Evolutionary conservation across 78 protist genomes (phyloP).

Genomic region (Dictyostelium capitatum): DNA sequence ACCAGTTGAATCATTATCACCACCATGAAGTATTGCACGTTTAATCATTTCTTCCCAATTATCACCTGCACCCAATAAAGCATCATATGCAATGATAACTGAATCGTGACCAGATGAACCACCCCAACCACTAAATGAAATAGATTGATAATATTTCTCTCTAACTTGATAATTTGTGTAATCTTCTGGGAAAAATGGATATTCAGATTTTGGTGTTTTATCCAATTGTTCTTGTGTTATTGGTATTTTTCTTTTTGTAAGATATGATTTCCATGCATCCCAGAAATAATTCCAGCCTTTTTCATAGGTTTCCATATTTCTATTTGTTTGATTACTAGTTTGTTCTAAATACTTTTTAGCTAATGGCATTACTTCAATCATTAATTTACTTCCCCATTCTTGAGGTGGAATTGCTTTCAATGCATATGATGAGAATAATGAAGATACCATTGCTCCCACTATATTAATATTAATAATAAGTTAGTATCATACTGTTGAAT

Average conservation of each 20-base stretch:
- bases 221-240: neutral
- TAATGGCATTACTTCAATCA: constrained; percentile 60
- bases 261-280: constrained; percentile 60
- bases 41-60: constrained; percentile 66
- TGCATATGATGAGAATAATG: constrained; percentile 88
- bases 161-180: constrained; percentile 57
- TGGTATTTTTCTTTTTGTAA: constrained; percentile 60
- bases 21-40: constrained; percentile 85
- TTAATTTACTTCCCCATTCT: constrained; percentile 33
- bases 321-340: constrained; percentile 25
- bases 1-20: constrained; percentile 90
- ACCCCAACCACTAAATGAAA: constrained; percentile 84
- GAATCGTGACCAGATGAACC: constrained; percentile 89
- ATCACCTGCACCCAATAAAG: constrained; percentile 66
- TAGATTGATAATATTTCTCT: constrained; percentile 59
- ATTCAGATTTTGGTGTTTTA: neutral
- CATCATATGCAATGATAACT: constrained; percentile 88
- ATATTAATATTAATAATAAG: too few relatives aligned
- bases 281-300: constrained; percentile 79
- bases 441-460: constrained; percentile 90
- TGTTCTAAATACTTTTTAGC: constrained; percentile 72
- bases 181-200: constrained; percentile 81
- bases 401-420: constrained; percentile 41
- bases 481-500: too few relatives aligned
- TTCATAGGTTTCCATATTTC: constrained; percentile 19